Evolutionary conservation across 2,329 filamentous ascomycete species (phyloP), one percentile per base, ranked within the genome.

Genomic region (Herpotrichia juniperi): DNA sequence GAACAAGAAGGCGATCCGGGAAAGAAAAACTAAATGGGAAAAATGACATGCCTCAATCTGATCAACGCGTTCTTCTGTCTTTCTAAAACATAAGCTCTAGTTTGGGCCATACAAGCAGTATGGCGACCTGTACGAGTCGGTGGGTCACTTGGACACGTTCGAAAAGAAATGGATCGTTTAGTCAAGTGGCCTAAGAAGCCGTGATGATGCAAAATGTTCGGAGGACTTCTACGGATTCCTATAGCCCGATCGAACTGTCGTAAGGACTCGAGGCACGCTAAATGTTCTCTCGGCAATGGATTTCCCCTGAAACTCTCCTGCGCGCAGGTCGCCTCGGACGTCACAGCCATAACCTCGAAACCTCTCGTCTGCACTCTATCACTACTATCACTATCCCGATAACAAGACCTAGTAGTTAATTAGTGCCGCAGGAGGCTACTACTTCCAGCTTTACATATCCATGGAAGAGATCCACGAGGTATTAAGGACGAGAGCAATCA

Each of bases 21-120:
- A 4, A 89, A 89, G 59, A 78, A 86, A 42, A 85, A 87, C 56
- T 64, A 91, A 1, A 78, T 92, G 8, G 81, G 77, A 46, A 92
- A 92, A 73, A 66, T 90, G 34, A 85, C 85, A 12, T 85, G 84
- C 16, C 83, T 93, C 71, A 93, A 93, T 69, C 79, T 93, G 7
- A 80, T 93, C 55, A 81, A 90, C 22, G 87, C 89, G 2, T 93
- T 90, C n/a, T 63, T 81, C 88, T 12, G 78, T 90, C 6, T 75
- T 89, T 2, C 79, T 93, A 52, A 93, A 92, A 75, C 90, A 93
- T 73, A 87, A 85, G 61, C 81, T 93, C 17, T 88, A 90, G 17
- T 92, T 92, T 69, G 90, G 93, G 67, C 89, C 90, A 1, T 89
- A 88, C 64, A 83, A 85, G 21, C 82, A 86, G 46, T 92, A 93